These are phyloP conservation scores for Agrostemma githago DNA, from an alignment of 148 eudicot genomes.

Conservation along the genomic window DNA sequence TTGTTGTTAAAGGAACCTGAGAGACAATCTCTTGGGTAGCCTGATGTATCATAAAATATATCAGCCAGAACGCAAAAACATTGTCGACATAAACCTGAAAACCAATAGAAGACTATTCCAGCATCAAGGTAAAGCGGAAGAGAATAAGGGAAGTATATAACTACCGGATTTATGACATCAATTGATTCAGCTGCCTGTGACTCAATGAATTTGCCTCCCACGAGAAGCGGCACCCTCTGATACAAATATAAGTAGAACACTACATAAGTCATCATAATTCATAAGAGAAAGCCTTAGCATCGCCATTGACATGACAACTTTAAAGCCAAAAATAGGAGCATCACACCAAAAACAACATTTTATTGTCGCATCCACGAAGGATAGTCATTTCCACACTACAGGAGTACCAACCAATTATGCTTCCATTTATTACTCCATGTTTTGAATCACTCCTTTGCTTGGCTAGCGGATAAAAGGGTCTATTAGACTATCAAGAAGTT, in stretches of 20 bases:
- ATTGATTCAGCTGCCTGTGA: conserved; percentile 59
- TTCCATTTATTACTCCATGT: background rate
- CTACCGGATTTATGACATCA: conserved; percentile 92
- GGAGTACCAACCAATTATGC: background rate
- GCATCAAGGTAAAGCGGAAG: background rate
- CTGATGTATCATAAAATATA: conserved; percentile 31
- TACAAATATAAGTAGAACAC: conserved; percentile 11
- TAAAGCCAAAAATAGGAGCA: background rate
- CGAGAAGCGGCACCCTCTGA: conserved; percentile 80
- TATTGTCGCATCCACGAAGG: background rate
- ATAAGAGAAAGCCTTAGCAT: background rate
- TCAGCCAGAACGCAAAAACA: background rate
- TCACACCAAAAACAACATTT: background rate
- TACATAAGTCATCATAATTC: conserved; percentile 9
- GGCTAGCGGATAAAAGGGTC: background rate
- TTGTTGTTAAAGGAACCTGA: conserved; percentile 81
- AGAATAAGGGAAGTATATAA: background rate
- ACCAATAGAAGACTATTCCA: conserved; percentile 1
- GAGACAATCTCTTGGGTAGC: conserved; percentile 96
- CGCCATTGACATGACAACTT: background rate
- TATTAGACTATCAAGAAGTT: background rate
- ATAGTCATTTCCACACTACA: background rate
- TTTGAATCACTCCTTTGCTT: background rate
- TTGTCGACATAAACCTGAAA: background rate
- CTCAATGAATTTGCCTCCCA: conserved; percentile 78